Conservation (phyloP, 169 alveolate genomes). For the Eimeria necatrix region DNA sequence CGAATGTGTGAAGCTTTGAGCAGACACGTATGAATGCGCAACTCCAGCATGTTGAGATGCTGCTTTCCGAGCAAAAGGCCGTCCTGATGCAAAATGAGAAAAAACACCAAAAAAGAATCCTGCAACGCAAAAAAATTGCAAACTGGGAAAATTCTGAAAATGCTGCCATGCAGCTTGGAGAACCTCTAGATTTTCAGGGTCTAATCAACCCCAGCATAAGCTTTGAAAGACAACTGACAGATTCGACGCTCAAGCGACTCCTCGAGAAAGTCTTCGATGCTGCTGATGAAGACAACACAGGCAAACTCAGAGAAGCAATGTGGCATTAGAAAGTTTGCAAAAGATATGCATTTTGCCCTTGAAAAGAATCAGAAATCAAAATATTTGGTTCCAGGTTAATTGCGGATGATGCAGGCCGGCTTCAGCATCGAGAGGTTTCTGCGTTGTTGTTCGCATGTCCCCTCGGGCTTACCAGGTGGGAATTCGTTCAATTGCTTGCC, state of each 20-base stretch:
- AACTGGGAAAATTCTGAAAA: constrained; percentile 32
- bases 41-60: constrained; percentile 1
- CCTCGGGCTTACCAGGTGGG: constrained; percentile 78
- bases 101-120: constrained; percentile 1
- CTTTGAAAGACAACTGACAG: constrained; percentile 68
- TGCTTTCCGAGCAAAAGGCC: constrained; percentile 72
- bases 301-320: background rate
- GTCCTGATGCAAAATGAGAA: constrained; percentile 45
- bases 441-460: constrained; percentile 78
- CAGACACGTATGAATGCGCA: constrained; percentile 73
- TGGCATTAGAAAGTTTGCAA: no score
- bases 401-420: constrained; percentile 48
- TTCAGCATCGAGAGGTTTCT: constrained; percentile 75
- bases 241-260: constrained; percentile 27
- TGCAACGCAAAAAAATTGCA: constrained; percentile 46
- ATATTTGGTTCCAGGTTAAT: background rate
- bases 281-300: constrained; percentile 76
- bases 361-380: no score
- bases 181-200: background rate
- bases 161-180: constrained; percentile 1
- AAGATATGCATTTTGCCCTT: no score
- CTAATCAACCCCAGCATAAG: constrained; percentile 78
- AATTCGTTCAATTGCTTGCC: constrained; percentile 71
- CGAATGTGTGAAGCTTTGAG: constrained; percentile 64
- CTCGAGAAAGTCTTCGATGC: constrained; percentile 75